Base-by-base conservation (phyloP, 1,284 basidiomycete species). In the Ceratobasidium sp. region DNA sequence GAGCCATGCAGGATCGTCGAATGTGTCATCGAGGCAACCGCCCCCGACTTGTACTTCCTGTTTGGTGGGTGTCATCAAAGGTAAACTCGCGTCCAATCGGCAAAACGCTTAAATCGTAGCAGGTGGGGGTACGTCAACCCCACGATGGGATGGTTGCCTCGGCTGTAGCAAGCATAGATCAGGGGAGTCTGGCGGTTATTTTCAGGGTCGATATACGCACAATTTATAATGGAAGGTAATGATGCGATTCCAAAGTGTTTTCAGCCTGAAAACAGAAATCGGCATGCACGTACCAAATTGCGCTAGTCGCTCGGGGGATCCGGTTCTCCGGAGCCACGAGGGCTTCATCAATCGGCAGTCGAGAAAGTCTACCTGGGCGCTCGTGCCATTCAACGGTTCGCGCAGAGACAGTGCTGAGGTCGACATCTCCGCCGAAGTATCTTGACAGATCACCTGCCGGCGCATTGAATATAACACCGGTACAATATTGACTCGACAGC, bases 371-470 rank as follows among this genome's bases (percentile, higher is more conserved):
- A 39, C 97, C 97, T 3, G 97, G 93, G 77, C 90, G 88, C 83
- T 98, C 95, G 81, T 95, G 87, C 90, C 91, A 95, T 81, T 97
- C 94, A 53, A 97, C 86, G 8, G 94, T 94, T 81, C 95, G 93
- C 7, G 94, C 94, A 58, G 85, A 86, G 51, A 98, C 95, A 56
- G 89, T 89, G 75, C 87, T 84, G 76, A 97, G 90, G 80, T 97
- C 93, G 74, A 98, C 95, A 79, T 98, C 96, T 54, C 97, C 97
- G 72, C 96, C 97, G 83, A 99, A 98, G 87, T 98, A 99, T 78
- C 97, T 92, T 65, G 95, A 96, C 58, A 96, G 86, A 82, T 95
- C 93, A 79, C 90, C 69, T 76, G 92, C 83, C 93, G 92, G 82
- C 34, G 3, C 13, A 31, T 24, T 14, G 13, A 31, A 24, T 9